Percentiles rank a stretch among this genome's conserved stretches.
Evolutionary conservation across 441 rosid species (phyloP).

Genomic region (Dalechampia spathulata): DNA sequence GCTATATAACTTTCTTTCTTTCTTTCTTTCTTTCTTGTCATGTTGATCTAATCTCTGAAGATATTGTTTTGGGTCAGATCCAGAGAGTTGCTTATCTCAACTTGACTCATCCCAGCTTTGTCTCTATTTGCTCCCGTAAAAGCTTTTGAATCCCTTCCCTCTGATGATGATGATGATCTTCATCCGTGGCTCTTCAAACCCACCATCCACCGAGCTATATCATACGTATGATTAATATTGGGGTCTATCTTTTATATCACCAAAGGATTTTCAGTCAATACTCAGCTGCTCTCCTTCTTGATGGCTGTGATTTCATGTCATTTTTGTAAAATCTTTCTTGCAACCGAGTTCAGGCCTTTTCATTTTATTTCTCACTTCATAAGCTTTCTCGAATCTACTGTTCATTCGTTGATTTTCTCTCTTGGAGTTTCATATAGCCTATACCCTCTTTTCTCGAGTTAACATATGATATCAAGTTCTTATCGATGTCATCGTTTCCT

Average conservation of each 20-base stretch:
- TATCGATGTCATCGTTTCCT: not conserved
- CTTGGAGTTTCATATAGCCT: conserved; percentile 18
- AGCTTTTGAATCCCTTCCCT: too few species aligned
- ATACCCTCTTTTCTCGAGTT: not conserved
- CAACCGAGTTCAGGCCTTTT: not conserved
- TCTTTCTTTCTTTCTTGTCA: too few species aligned
- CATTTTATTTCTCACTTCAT: conserved; percentile 1
- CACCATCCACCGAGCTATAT: not conserved
- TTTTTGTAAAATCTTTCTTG: conserved; percentile 12
- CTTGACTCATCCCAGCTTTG: conserved; percentile 18
- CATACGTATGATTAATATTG: not conserved
- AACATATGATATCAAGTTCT: conserved; percentile 13
- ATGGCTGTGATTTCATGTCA: conserved; percentile 33
- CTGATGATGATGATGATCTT: not conserved
- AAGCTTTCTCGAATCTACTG: conserved; percentile 12
- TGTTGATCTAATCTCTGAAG: too few species aligned
- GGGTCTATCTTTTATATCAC: not conserved
- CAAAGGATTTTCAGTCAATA: not conserved
- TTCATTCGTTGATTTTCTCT: conserved; percentile 11
- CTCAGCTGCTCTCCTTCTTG: conserved; percentile 5
- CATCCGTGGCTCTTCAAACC: not conserved
- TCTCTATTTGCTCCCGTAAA: conserved; percentile 20
- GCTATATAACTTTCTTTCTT: too few species aligned
- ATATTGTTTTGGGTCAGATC: conserved; percentile 41
- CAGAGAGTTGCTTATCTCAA: conserved; percentile 32